A percentile compares a stretch with the other conserved stretches of the same genome.
Conservation (phyloP, 768 basidiomycete genomes). For the Serendipita vermifera region DNA sequence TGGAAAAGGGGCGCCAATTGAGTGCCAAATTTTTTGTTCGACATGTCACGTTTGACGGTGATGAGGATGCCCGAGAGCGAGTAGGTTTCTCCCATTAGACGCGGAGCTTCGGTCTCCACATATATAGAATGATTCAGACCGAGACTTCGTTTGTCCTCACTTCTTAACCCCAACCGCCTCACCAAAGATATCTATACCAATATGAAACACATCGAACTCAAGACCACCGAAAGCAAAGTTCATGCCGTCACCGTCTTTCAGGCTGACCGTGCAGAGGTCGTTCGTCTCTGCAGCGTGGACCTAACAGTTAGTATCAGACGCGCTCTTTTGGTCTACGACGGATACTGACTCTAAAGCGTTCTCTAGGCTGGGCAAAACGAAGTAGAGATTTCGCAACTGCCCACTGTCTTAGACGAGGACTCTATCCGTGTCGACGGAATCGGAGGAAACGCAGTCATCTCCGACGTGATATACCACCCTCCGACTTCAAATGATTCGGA, state of each 20-base stretch:
- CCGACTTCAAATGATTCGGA: conserved; percentile 22
- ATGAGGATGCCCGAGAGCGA: no score
- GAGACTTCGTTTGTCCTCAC: no score
- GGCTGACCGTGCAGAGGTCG: conserved; percentile 11
- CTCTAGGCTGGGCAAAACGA: conserved; percentile 41
- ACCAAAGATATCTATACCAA: no score
- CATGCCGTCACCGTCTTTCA: conserved; percentile 12
- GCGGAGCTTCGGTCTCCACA: no score
- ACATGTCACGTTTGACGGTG: no score
- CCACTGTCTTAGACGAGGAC: conserved; percentile 38
- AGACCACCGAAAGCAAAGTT: conserved; percentile 8
- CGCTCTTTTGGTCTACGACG: background rate
- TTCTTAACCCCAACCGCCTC: no score
- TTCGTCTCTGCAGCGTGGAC: conserved; percentile 7
- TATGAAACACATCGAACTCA: conserved; percentile 10
- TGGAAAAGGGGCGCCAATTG: no score
- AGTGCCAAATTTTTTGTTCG: no score
- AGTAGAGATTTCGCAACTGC: conserved; percentile 35
- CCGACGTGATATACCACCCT: conserved; percentile 39
- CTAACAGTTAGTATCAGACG: conserved; percentile 3
- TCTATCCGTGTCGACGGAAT: conserved; percentile 41
- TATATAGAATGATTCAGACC: no score
- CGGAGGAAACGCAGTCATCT: conserved; percentile 35
- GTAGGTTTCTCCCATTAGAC: no score
- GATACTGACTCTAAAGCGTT: conserved; percentile 2